These are phyloP conservation scores for Phellopilus nigrolimitatus DNA, from an alignment of 1,284 basidiomycete genomes.

Conservation along the genomic window DNA sequence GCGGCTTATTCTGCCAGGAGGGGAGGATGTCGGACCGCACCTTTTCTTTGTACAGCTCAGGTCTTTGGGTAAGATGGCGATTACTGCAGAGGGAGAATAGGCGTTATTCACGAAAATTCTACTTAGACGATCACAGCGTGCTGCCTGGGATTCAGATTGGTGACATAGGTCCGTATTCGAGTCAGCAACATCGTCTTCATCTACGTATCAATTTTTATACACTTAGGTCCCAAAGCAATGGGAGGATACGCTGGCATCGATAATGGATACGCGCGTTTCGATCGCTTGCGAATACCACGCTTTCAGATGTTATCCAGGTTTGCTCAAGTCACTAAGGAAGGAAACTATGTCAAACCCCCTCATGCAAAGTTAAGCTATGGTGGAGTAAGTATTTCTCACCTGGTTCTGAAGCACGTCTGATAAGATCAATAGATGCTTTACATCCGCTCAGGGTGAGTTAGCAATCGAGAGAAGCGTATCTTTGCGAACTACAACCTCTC, in stretches of 20 bases:
- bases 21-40: conserved; percentile 68
- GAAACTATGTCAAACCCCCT: conserved; percentile 63
- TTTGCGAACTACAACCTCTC: too few relatives aligned
- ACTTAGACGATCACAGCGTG: conserved; percentile 51
- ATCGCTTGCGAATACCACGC: conserved; percentile 69
- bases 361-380: conserved; percentile 76
- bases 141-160: conserved; percentile 68
- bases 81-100: not conserved
- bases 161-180: conserved; percentile 58
- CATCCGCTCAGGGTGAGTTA: conserved; percentile 52
- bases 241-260: conserved; percentile 53
- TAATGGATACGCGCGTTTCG: conserved; percentile 69
- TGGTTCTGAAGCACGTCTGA: not conserved
- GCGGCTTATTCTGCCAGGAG: conserved; percentile 61
- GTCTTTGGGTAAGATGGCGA: conserved; percentile 41
- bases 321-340: conserved; percentile 63
- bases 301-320: conserved; percentile 75
- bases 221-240: conserved; percentile 62
- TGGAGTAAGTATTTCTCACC: conserved; percentile 45
- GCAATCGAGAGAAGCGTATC: too few relatives aligned
- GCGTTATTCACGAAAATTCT: not conserved
- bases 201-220: too few relatives aligned
- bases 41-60: conserved; percentile 72
- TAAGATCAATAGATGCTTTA: conserved; percentile 57
- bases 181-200: too few relatives aligned